Conservation (phyloP, 2,329 filamentous ascomycete species). For the Hymenoscyphus fraxineus region DNA sequence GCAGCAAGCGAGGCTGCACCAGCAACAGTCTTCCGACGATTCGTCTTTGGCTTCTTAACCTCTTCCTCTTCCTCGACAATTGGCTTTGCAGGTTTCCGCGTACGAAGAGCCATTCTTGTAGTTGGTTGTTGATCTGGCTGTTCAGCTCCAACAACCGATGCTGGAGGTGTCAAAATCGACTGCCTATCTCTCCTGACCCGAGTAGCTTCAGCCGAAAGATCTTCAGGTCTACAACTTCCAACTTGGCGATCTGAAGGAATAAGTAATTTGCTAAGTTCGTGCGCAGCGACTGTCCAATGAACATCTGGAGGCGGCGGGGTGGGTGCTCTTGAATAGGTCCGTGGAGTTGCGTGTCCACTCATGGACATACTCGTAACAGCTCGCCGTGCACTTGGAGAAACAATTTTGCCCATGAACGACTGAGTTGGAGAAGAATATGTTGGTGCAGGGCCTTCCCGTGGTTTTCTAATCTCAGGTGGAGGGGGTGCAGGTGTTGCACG, state of each 20-base stretch:
- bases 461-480: slow-evolving; percentile 48
- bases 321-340: slow-evolving; percentile 43
- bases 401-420: slow-evolving; percentile 77
- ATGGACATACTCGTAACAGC: slow-evolving; percentile 54
- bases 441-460: slow-evolving; percentile 54
- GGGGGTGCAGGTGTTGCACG: slow-evolving; percentile 43
- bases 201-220: slow-evolving; percentile 68
- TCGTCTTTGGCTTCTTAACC: slow-evolving; percentile 38
- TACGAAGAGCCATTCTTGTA: slow-evolving; percentile 69
- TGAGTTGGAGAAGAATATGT: slow-evolving; percentile 87
- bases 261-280: slow-evolving; percentile 77
- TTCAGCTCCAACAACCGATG: slow-evolving; percentile 32
- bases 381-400: slow-evolving; percentile 61
- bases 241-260: slow-evolving; percentile 74
- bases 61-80: slow-evolving; percentile 49
- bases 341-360: slow-evolving; percentile 37
- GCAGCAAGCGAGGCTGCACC: slow-evolving; percentile 45
- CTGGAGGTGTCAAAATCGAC: slow-evolving; percentile 43
- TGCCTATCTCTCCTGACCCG: slow-evolving; percentile 62
- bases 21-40: slow-evolving; percentile 60
- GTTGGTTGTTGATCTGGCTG: slow-evolving; percentile 36
- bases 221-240: slow-evolving; percentile 71
- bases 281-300: slow-evolving; percentile 77
- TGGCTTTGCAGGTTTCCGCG: slow-evolving; percentile 59
- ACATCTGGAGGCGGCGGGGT: slow-evolving; percentile 76